Evolutionary conservation across 78 protist genomes (phyloP), one percentile per base, ranked within the genome.

Genomic region (Cyanophora paradoxa): DNA sequence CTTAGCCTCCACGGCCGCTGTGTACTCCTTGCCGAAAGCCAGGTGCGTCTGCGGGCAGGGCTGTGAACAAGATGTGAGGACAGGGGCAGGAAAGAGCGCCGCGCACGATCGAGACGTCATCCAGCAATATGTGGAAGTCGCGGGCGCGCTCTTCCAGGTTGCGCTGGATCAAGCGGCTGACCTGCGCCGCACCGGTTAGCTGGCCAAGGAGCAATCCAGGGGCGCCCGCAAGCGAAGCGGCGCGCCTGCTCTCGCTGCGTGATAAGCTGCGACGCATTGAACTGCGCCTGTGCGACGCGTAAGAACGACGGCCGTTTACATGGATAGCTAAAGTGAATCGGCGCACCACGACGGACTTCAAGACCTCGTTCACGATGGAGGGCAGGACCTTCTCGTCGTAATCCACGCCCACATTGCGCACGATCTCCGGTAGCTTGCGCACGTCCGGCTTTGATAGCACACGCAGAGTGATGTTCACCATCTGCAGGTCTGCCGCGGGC

Each of bases 211-310:
- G n/a, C n/a, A n/a, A n/a, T n/a, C n/a, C n/a, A n/a, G n/a, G n/a
- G n/a, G n/a, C n/a, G n/a, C n/a, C n/a, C 26, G 54, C 26, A 26
- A 28, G 14, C 36, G 54, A 3, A 22, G 7, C 42, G n/a, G 1
- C 62, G 1, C 19, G 76, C 83, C 20, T 40, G 48, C 78, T 92
- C 96, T 44, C 96, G 90, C 85, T 83, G 80, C 6, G 95, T 90
- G 83, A 90, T 88, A 17, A 95, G 83, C 81, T 95, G 97, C 11
- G 91, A 76, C 0, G 98, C 98, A 72, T 89, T 93, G 85, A 86
- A 95, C 69, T 86, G 95, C 14, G 98, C 98, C 39, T 65, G 31
- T 42, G 7, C 26, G 30, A 37, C 30, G n/a, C n/a, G n/a, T n/a
- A n/a, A n/a, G n/a, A n/a, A n/a, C n/a, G n/a, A n/a, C n/a, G n/a